Percentiles rank a stretch among this genome's conserved stretches.
Evolutionary conservation across 306 rosid genomes (phyloP).

Genomic region (Lablab purpureus): DNA sequence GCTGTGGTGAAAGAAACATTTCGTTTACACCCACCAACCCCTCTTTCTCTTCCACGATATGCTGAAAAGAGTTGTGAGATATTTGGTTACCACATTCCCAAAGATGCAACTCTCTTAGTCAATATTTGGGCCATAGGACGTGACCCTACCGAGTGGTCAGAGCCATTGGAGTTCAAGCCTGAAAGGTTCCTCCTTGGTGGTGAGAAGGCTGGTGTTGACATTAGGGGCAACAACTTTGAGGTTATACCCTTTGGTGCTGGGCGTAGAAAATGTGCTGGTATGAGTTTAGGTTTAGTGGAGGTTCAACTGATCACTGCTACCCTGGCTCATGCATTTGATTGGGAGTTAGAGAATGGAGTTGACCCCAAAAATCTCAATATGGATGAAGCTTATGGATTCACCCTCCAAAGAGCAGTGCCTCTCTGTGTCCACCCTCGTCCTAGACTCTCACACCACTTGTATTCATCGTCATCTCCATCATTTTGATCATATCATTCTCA

Average conservation of each 20-base stretch:
- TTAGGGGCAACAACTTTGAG: slow-evolving; percentile 67
- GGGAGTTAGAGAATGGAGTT: neutral
- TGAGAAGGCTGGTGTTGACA: slow-evolving; percentile 57
- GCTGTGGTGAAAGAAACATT: slow-evolving; percentile 67
- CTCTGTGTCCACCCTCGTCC: neutral
- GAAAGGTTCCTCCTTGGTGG: slow-evolving; percentile 78
- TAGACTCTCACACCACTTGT: slow-evolving; percentile 33
- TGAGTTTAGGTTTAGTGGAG: slow-evolving; percentile 70
- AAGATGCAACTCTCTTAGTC: slow-evolving; percentile 77
- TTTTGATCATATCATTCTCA: too few species aligned
- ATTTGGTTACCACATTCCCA: slow-evolving; percentile 68
- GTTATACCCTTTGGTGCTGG: slow-evolving; percentile 87
- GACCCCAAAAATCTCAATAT: slow-evolving; percentile 59
- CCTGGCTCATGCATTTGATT: slow-evolving; percentile 56
- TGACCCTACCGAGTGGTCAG: slow-evolving; percentile 65
- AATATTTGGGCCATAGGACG: slow-evolving; percentile 86
- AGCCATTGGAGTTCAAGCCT: slow-evolving; percentile 73
- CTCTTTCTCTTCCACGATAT: slow-evolving; percentile 70
- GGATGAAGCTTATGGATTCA: slow-evolving; percentile 82
- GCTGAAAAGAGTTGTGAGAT: slow-evolving; percentile 65
- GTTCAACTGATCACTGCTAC: slow-evolving; percentile 64
- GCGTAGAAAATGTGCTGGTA: slow-evolving; percentile 76
- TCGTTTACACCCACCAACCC: slow-evolving; percentile 48
- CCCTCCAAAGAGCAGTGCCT: slow-evolving; percentile 36
- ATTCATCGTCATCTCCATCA: slow-evolving; percentile 9